Conservation (phyloP, 352 stramenopile species). For the Phytophthora hybrid region DNA sequence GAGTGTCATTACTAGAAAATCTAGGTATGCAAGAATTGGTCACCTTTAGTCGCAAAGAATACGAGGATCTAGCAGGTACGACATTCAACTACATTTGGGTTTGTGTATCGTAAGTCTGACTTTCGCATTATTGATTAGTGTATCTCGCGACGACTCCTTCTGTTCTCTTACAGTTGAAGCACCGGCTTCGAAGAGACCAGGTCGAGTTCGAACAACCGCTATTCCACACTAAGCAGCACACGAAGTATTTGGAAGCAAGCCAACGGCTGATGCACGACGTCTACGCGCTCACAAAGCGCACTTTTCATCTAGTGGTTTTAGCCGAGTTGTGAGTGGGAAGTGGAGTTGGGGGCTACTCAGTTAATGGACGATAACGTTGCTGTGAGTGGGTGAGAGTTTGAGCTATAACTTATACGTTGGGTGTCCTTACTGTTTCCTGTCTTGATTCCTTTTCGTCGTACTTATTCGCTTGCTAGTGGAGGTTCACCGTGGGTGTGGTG, state of each 20-base stretch:
- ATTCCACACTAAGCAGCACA: conserved; percentile 51
- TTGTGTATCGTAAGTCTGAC: background rate
- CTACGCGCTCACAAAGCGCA: conserved; percentile 26
- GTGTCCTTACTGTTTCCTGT: conserved; percentile 17
- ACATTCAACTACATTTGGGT: background rate
- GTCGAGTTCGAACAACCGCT: conserved; percentile 29
- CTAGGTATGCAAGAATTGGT: conserved; percentile 45
- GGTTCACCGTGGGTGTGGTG: conserved; percentile 30
- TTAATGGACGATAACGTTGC: background rate
- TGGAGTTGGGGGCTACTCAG: background rate
- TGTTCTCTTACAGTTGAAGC: conserved; percentile 25
- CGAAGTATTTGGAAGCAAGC: conserved; percentile 46
- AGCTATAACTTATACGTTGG: conserved; percentile 36
- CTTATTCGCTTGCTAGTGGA: conserved; percentile 30
- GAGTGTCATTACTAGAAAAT: conserved; percentile 57
- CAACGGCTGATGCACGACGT: conserved; percentile 52
- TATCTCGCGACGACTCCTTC: conserved; percentile 39
- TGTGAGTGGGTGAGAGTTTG: conserved; percentile 8
- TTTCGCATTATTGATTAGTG: conserved; percentile 31
- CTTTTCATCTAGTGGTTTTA: conserved; percentile 48
- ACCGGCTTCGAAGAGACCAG: conserved; percentile 33
- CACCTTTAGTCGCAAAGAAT: conserved; percentile 56
- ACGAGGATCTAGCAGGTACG: conserved; percentile 60
- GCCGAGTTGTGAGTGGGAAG: background rate
- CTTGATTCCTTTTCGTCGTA: conserved; percentile 22